These are phyloP conservation scores for Paramecium biaurelia DNA, from an alignment of 73 alveolate species.

Conservation along the genomic window DNA sequence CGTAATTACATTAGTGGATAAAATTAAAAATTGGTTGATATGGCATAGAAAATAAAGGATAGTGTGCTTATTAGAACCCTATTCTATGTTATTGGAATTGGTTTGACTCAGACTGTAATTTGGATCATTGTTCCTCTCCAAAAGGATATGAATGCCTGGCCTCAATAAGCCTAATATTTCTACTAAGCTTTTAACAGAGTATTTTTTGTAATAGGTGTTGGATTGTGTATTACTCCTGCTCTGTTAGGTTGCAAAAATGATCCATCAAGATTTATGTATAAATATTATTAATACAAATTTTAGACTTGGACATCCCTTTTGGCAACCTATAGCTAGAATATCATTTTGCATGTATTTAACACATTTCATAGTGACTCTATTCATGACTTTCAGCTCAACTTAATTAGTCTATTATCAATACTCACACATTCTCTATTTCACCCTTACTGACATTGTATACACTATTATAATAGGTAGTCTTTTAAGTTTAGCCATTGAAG, in stretches of 20 bases:
- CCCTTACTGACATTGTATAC: conserved; percentile 52
- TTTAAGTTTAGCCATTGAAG: conserved; percentile 59
- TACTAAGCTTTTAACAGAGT: conserved; percentile 62
- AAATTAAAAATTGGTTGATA: neutral
- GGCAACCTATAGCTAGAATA: conserved; percentile 70
- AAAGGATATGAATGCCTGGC: conserved; percentile 60
- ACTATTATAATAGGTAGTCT: conserved; percentile 24
- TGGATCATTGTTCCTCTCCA: conserved; percentile 52
- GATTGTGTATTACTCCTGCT: conserved; percentile 65
- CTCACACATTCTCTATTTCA: conserved; percentile 24
- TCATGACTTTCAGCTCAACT: conserved; percentile 36
- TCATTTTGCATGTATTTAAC: conserved; percentile 62
- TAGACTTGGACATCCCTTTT: conserved; percentile 66
- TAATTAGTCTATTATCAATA: conserved; percentile 37
- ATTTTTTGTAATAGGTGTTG: conserved; percentile 66
- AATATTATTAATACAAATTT: neutral
- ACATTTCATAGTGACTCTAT: conserved; percentile 55
- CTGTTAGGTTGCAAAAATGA: conserved; percentile 59
- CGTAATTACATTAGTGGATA: conserved; percentile 34
- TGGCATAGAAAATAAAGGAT: conserved; percentile 16
- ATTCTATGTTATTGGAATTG: conserved; percentile 61
- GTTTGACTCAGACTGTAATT: conserved; percentile 51
- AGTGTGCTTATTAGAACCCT: neutral
- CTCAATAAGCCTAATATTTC: neutral
- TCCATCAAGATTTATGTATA: conserved; percentile 42